A percentile compares a stretch with the other conserved stretches of the same genome.
These are phyloP conservation scores for Blastomyces emzantsi DNA, from an alignment of 2,329 filamentous ascomycete genomes.

Conservation along the genomic window DNA sequence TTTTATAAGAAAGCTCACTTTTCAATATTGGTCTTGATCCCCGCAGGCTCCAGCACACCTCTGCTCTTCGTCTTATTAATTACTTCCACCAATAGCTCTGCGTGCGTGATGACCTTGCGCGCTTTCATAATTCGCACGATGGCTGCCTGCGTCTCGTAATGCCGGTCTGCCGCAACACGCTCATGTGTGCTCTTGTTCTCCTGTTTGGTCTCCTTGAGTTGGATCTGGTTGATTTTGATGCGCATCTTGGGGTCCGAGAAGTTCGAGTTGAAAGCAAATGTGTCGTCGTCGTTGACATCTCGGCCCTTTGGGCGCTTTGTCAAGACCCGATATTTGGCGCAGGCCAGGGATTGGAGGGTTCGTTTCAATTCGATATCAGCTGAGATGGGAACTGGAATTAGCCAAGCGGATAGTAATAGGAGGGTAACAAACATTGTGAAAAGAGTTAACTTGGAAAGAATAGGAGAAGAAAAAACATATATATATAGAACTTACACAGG, in stretches of 20 bases:
- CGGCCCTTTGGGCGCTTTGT: constrained; percentile 75
- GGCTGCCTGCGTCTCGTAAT: constrained; percentile 94
- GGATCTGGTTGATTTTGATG: constrained; percentile 98
- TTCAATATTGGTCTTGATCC: constrained; percentile 97
- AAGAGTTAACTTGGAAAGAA: not conserved
- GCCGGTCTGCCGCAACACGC: constrained; percentile 75
- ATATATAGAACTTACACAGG: constrained; percentile 46
- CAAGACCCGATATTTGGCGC: constrained; percentile 76
- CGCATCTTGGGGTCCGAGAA: constrained; percentile 78
- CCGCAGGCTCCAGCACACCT: constrained; percentile 72
- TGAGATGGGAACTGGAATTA: constrained; percentile 21
- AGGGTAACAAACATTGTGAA: not conserved
- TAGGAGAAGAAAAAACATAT: not conserved
- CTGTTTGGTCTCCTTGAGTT: constrained; percentile 88
- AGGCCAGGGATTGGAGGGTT: constrained; percentile 90
- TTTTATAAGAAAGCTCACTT: constrained; percentile 49
- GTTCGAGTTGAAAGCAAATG: constrained; percentile 67
- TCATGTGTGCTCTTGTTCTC: constrained; percentile 94
- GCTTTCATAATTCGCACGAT: constrained; percentile 98
- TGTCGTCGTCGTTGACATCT: constrained; percentile 69
- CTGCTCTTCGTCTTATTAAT: constrained; percentile 82
- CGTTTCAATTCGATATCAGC: constrained; percentile 71
- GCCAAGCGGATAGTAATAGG: not conserved
- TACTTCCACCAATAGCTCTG: constrained; percentile 82
- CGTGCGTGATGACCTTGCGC: constrained; percentile 74